phyloP scores from a whole-genome alignment of 2,329 filamentous ascomycete species.

The Graphilbum fragrans region DNA sequence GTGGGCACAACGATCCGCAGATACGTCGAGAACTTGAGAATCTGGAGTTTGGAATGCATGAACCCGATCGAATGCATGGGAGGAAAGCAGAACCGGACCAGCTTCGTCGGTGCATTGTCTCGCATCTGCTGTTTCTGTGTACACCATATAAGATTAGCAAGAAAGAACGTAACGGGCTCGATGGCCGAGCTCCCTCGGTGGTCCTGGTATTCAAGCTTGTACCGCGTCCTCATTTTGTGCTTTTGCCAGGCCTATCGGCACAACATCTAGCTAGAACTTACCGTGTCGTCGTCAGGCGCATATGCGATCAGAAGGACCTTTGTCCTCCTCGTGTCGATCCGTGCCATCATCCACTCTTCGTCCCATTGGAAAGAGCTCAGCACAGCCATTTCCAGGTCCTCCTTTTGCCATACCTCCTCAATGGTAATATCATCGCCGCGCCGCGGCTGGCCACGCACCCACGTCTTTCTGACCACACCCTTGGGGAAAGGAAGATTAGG shows the following conservation, averaged over 20 bases:
- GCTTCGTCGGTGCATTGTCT: slow-evolving; percentile 33
- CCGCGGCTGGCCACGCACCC: slow-evolving; percentile 51
- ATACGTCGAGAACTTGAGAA: slow-evolving; percentile 65
- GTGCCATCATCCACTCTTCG: slow-evolving; percentile 63
- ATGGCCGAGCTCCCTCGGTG: too few relatives aligned
- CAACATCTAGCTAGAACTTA: too few relatives aligned
- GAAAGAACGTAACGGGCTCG: neutral
- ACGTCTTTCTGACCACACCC: slow-evolving; percentile 73
- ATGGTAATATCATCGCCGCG: slow-evolving; percentile 67
- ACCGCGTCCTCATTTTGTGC: too few relatives aligned
- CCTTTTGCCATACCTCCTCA: slow-evolving; percentile 70
- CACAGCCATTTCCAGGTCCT: slow-evolving; percentile 61
- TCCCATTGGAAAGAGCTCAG: slow-evolving; percentile 85
- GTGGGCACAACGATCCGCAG: slow-evolving; percentile 75
- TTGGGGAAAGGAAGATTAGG: slow-evolving; percentile 27
- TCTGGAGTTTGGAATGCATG: slow-evolving; percentile 92
- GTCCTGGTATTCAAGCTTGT: too few relatives aligned
- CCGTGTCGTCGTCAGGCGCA: slow-evolving; percentile 38
- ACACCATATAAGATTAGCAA: too few relatives aligned
- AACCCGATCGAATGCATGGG: slow-evolving; percentile 60
- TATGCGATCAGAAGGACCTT: slow-evolving; percentile 50
- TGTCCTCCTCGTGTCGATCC: slow-evolving; percentile 49
- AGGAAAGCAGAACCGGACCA: slow-evolving; percentile 67
- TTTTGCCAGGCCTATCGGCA: too few relatives aligned
- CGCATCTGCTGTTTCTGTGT: slow-evolving; percentile 35